Conservation (phyloP, 169 alveolate species). For the Plasmodium sp. region DNA sequence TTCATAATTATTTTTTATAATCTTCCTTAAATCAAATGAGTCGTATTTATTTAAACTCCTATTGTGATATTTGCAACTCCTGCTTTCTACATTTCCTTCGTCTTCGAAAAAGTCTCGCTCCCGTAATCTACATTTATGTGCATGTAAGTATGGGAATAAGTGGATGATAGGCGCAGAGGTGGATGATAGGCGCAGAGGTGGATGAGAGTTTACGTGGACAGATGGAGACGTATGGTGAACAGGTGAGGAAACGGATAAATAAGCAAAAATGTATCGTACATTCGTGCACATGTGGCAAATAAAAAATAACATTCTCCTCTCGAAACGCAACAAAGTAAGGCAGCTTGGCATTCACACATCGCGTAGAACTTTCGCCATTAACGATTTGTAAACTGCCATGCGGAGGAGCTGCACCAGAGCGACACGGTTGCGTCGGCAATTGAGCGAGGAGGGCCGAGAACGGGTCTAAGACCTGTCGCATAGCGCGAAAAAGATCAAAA, state of each 20-base stretch:
- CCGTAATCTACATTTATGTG: slow-evolving; percentile 3
- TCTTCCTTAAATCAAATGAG: slow-evolving; percentile 56
- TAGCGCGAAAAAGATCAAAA: not conserved
- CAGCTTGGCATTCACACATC: not conserved
- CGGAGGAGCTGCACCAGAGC: not conserved
- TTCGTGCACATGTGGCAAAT: not conserved
- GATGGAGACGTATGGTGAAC: not conserved
- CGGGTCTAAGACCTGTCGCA: not conserved
- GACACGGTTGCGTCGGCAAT: not conserved
- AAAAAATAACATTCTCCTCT: not conserved
- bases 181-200: not conserved
- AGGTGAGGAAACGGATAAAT: not conserved
- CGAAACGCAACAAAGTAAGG: not conserved
- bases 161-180: not conserved
- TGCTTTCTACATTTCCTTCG: slow-evolving; percentile 17
- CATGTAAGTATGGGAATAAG: not conserved
- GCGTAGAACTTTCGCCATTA: not conserved
- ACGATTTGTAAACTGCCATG: not conserved
- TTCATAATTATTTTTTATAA: slow-evolving; percentile 44
- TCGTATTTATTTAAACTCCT: slow-evolving; percentile 42
- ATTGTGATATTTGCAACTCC: not conserved
- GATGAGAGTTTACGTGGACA: not conserved
- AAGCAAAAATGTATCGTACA: not conserved
- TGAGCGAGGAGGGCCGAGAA: not conserved
- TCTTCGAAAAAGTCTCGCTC: slow-evolving; percentile 40